A percentile compares a stretch with the other conserved stretches of the same genome.
Evolutionary conservation across 495 filamentous ascomycete genomes (phyloP).

Genomic region (Aspergillus sparsus): DNA sequence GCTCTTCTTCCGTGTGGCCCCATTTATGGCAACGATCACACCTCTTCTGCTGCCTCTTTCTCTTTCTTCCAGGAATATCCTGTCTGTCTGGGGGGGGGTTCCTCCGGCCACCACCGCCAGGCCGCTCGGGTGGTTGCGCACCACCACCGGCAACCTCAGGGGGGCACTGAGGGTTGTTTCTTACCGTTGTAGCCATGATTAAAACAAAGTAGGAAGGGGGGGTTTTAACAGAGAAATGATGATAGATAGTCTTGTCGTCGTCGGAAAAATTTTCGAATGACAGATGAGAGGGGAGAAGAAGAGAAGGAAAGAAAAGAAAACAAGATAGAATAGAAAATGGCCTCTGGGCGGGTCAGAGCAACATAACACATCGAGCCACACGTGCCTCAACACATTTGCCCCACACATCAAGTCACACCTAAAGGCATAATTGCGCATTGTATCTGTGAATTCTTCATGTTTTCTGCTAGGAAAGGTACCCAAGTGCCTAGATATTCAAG

Average conservation of each 20-base stretch:
- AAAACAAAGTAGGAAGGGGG: background rate
- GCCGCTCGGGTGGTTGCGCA: background rate
- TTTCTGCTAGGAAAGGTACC: background rate
- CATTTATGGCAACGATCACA: background rate
- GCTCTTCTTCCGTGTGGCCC: background rate
- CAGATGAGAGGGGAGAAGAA: background rate
- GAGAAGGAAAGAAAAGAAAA: conserved; percentile 1
- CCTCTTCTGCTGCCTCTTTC: background rate
- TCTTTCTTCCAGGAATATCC: background rate
- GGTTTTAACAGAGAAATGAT: background rate
- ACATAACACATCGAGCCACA: background rate
- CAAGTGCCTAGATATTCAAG: background rate
- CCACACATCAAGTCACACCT: background rate
- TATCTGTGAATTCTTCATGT: background rate
- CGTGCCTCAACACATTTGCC: background rate
- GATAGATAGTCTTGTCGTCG: background rate
- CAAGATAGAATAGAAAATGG: background rate
- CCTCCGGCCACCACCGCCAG: background rate
- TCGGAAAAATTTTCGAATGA: background rate
- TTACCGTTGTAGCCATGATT: background rate
- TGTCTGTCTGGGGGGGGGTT: background rate
- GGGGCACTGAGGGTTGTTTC: background rate
- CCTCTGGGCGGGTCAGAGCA: background rate
- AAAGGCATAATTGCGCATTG: background rate
- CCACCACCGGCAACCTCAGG: background rate